Evolutionary conservation across 139 green algal species (phyloP).

Genomic region (Picochlorum sp.): DNA sequence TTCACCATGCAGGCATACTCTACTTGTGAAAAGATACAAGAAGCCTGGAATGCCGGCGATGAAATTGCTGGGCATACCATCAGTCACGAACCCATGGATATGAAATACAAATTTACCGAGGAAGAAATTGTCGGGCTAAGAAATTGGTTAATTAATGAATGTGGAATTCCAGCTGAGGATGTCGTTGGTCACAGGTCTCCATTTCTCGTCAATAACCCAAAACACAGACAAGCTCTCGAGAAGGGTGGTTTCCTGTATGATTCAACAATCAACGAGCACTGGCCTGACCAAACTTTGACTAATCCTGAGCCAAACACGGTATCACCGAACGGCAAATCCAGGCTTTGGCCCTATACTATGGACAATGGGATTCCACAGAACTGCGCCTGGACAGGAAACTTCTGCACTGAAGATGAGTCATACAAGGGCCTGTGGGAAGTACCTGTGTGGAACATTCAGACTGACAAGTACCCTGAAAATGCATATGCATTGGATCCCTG

Average conservation of each 20-base stretch:
- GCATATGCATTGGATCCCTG: constrained; percentile 25
- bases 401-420: background rate
- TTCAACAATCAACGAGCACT: constrained; percentile 17
- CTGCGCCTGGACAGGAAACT: constrained; percentile 12
- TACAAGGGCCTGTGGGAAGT: constrained; percentile 14
- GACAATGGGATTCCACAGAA: constrained; percentile 28
- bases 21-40: constrained; percentile 4
- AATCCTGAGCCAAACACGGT: background rate
- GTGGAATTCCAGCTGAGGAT: constrained; percentile 11
- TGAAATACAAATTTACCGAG: constrained; percentile 1
- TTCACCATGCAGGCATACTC: constrained; percentile 12
- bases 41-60: constrained; percentile 7
- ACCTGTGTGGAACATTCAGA: constrained; percentile 24
- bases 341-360: constrained; percentile 25
- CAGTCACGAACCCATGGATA: constrained; percentile 3
- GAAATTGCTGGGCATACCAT: constrained; percentile 17
- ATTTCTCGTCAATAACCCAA: constrained; percentile 14
- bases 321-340: constrained; percentile 3
- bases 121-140: constrained; percentile 9
- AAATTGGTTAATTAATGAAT: constrained; percentile 9
- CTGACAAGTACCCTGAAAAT: constrained; percentile 19
- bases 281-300: background rate
- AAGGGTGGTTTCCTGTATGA: constrained; percentile 24
- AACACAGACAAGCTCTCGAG: constrained; percentile 15
- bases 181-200: constrained; percentile 18